Evolutionary conservation across 257 asterid species (phyloP), one percentile per base, ranked within the genome.

Genomic region (Cruciata laevipes): DNA sequence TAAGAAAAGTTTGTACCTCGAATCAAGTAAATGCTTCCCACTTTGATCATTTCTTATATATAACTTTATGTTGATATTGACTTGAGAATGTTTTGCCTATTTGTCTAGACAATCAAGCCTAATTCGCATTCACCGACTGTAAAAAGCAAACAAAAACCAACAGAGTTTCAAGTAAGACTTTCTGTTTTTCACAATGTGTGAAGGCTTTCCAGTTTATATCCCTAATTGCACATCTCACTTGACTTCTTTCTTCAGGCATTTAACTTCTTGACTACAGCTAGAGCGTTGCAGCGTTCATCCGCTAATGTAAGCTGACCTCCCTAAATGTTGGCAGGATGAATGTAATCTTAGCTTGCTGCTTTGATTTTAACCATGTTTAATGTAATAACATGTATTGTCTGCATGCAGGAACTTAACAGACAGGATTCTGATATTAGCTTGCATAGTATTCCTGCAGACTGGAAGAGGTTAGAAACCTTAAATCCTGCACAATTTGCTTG

Each of bases 1-100:
- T 69, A 27, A 86, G 52, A 83, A 90, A 88, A 73, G 98, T 89
- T 68, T 56, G 95, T 86, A 77, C 53, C 70, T 72, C 60, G 20
- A 11, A 11, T 11, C 5, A 24, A 20, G 17, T 44, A 25, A 59
- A 23, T 60, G 9, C 59, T 71, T 63, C 57, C 35, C 31, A 17
- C 16, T 33, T 23, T 44, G 62, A 67, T 16, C 53, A 30, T 61
- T 42, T 67, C 62, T 66, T 42, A 13, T 16, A 55, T 38, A 32
- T 40, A 66, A 23, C 33, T 13, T 13, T 27, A 27, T 27, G 30
- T n/a, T 20, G 7, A 40, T 6, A 23, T 32, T 40, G 49, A 18
- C 51, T 30, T 18, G 58, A n/a, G 11, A 18, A 33, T 40, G 25
- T 11, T 11, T 68, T 61, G 27, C 44, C 9, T 67, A 27, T 27